Conservation (phyloP, 1,284 basidiomycete species). For the Cutaneotrichosporon cavernicola region DNA sequence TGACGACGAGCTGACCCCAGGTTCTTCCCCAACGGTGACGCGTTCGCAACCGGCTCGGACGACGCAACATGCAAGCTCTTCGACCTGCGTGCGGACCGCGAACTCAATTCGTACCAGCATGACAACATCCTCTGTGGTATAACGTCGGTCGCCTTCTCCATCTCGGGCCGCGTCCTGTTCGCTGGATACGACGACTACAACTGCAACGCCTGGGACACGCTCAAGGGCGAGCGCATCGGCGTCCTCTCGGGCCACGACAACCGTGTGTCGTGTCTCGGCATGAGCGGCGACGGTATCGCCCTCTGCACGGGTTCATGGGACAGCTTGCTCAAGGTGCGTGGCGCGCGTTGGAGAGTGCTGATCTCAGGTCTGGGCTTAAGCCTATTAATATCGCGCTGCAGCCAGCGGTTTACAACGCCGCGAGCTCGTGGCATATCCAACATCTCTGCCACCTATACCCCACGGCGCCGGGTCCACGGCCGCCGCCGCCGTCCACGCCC, state of each 20-base stretch:
- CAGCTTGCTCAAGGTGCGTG: slow-evolving; percentile 78
- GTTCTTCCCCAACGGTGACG: slow-evolving; percentile 99
- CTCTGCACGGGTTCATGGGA: slow-evolving; percentile 99
- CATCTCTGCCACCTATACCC: slow-evolving; percentile 8
- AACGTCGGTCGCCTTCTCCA: slow-evolving; percentile 96
- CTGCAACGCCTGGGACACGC: slow-evolving; percentile 98
- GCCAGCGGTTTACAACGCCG: neutral
- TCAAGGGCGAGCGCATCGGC: slow-evolving; percentile 96
- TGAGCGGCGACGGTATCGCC: slow-evolving; percentile 93
- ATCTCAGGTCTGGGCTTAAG: slow-evolving; percentile 8
- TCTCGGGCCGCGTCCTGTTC: slow-evolving; percentile 93
- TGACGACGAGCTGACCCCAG: slow-evolving; percentile 53
- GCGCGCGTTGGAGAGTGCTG: neutral
- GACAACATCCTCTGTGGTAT: slow-evolving; percentile 99
- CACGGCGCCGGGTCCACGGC: neutral
- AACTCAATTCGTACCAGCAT: slow-evolving; percentile 93
- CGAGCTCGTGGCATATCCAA: neutral
- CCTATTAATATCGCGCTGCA: neutral
- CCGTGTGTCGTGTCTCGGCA: slow-evolving; percentile 92
- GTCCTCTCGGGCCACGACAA: slow-evolving; percentile 97
- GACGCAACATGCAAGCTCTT: slow-evolving; percentile 97
- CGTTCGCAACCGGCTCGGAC: slow-evolving; percentile 97
- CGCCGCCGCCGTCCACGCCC: neutral
- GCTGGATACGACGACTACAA: slow-evolving; percentile 99
- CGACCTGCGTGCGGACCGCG: slow-evolving; percentile 94